phyloP scores from a whole-genome alignment of 2,329 filamentous ascomycete species.

The Tolypocladium sp. region DNA sequence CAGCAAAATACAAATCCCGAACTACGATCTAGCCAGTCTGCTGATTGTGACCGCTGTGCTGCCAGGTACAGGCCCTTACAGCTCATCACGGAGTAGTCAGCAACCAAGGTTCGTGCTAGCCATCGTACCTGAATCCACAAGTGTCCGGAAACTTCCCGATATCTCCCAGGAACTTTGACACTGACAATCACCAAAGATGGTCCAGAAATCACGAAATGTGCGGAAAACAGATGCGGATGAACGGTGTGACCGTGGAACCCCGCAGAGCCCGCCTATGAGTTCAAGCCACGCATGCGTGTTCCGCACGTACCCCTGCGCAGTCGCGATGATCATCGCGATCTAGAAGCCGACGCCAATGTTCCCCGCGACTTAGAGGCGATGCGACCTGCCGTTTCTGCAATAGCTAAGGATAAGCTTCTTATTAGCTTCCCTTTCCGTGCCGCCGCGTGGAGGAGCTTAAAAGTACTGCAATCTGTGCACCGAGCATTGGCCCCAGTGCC shows the following conservation, averaged over 20 bases:
- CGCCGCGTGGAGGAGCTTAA: background rate
- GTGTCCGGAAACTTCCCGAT: background rate
- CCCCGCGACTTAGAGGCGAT: background rate
- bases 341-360: background rate
- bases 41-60: too few relatives aligned
- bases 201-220: background rate
- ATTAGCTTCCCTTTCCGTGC: background rate
- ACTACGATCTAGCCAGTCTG: too few relatives aligned
- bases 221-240: background rate
- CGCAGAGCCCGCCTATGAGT: background rate
- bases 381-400: background rate
- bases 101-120: too few relatives aligned
- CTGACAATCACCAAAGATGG: background rate
- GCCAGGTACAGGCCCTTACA: too few relatives aligned
- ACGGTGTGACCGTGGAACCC: background rate
- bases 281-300: background rate
- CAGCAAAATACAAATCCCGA: too few relatives aligned
- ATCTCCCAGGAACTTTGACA: background rate
- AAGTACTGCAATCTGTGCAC: too few relatives aligned
- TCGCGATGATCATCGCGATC: too few relatives aligned
- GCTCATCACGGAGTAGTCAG: too few relatives aligned
- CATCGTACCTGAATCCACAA: too few relatives aligned
- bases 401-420: background rate
- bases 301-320: background rate
- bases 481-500: background rate